Evolutionary conservation across 768 basidiomycete genomes (phyloP), one percentile per base, ranked within the genome.

Genomic region (Nidularia sp.): DNA sequence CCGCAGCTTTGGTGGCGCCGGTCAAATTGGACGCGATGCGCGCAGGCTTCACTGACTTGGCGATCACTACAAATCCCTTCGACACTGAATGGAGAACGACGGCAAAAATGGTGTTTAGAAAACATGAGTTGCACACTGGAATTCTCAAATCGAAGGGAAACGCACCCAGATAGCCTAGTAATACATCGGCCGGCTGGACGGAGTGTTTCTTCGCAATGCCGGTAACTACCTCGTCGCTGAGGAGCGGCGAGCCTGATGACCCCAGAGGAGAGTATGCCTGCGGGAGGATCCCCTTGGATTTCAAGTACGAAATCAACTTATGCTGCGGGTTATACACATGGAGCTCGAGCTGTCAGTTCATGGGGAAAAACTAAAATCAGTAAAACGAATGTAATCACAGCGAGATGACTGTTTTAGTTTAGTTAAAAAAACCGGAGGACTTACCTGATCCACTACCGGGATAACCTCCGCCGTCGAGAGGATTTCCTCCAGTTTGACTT

Each of bases 191-290:
- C 1, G 80, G 70, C 53, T 77, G 68, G 47, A 86, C 64, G 1
- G 63, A 66, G 62, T 85, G 72, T 62, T 83, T 84, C 53, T 70
- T 61, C 1, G 88, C 88, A 52, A 93, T 76, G 57, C 75, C 71
- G 3, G 69, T 55, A 6, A 87, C 82, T 3, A 76, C 72, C 48
- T 83, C 79, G 58, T 93, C 89, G 5, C 62, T 63, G 34, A 92
- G 64, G 5, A 93, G 70, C 6, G 86, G 87, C 1, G 86, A 80
- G 58, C 78, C 76, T 8, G 81, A 75, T 6, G 84, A 87, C 34
- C 85, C 90, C 10, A 93, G 80, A 6, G 92, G 90, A 6, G 88
- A 92, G 66, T 89, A 93, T 0, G 91, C 90, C 64, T 90, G 77
- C 0, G 87, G 75, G 47, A 84, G 69, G 59, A 93, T 92, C 15